These are phyloP conservation scores for Pichia sp. DNA, from an alignment of 1,139 yeast species.

Conservation along the genomic window DNA sequence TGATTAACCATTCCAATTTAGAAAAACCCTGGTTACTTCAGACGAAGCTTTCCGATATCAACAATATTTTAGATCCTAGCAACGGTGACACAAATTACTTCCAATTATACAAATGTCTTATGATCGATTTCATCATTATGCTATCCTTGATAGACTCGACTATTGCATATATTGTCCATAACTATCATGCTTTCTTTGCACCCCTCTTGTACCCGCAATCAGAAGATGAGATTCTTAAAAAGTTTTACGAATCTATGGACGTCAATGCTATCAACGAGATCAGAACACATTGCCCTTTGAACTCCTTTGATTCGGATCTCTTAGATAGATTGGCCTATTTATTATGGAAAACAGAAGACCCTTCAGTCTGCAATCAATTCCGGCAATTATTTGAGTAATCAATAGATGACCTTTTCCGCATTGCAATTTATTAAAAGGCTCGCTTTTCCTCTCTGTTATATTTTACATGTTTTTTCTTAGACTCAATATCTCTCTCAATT, in stretches of 20 bases:
- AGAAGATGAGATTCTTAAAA: background rate
- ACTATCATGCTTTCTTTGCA: background rate
- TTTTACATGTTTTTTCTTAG: background rate
- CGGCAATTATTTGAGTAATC: background rate
- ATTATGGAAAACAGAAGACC: conserved; percentile 13
- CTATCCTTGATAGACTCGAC: conserved; percentile 12
- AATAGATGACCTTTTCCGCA: background rate
- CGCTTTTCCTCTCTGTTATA: background rate
- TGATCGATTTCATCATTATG: conserved; percentile 10
- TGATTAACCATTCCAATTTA: conserved; percentile 1
- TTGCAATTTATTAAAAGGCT: background rate
- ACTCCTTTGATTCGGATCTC: background rate
- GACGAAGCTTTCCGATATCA: background rate
- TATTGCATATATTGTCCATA: background rate
- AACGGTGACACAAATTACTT: background rate
- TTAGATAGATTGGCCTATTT: conserved; percentile 3
- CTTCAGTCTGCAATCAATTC: background rate
- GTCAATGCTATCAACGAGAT: background rate
- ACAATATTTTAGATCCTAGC: background rate
- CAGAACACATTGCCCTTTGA: background rate
- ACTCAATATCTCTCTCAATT: background rate
- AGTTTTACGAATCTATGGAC: background rate
- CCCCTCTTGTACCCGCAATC: background rate
- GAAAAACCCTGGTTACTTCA: background rate
- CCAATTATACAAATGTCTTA: conserved; percentile 1